Evolutionary conservation across 192 early-diverging fungal genomes (phyloP).

Genomic region (Geranomyces variabilis): DNA sequence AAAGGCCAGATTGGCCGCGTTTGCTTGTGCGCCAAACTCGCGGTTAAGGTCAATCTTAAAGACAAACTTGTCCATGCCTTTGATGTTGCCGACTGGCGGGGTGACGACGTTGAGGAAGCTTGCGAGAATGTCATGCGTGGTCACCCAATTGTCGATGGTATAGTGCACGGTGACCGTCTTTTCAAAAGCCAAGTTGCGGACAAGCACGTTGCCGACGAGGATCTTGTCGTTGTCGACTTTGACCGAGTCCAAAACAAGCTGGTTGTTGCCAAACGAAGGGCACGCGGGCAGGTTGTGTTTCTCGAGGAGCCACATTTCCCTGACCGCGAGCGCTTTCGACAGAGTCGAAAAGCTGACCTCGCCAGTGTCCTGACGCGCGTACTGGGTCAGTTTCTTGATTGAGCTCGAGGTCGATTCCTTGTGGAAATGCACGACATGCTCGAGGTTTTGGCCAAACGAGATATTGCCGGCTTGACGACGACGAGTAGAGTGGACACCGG

Average conservation of each 20-base stretch:
- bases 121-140: conserved; percentile 68
- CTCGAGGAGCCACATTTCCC: conserved; percentile 28
- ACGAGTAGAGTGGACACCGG: no score
- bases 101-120: conserved; percentile 62
- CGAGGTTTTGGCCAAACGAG: no score
- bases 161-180: conserved; percentile 81
- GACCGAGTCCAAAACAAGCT: conserved; percentile 64
- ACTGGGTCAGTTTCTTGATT: no score
- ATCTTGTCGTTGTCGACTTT: conserved; percentile 53
- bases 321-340: conserved; percentile 17
- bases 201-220: conserved; percentile 70
- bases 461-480: no score
- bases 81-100: conserved; percentile 31
- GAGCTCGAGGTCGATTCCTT: no score
- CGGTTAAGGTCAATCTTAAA: conserved; percentile 66
- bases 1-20: conserved; percentile 30
- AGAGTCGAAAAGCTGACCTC: conserved; percentile 29
- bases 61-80: conserved; percentile 71
- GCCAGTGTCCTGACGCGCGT: conserved; percentile 23
- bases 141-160: conserved; percentile 82
- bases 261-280: conserved; percentile 44
- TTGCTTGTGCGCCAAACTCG: conserved; percentile 9
- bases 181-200: conserved; percentile 84
- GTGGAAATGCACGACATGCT: no score
- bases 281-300: conserved; percentile 36